Evolutionary conservation across 768 basidiomycete genomes (phyloP).

Genomic region (Tricholoma hemisulphureum): DNA sequence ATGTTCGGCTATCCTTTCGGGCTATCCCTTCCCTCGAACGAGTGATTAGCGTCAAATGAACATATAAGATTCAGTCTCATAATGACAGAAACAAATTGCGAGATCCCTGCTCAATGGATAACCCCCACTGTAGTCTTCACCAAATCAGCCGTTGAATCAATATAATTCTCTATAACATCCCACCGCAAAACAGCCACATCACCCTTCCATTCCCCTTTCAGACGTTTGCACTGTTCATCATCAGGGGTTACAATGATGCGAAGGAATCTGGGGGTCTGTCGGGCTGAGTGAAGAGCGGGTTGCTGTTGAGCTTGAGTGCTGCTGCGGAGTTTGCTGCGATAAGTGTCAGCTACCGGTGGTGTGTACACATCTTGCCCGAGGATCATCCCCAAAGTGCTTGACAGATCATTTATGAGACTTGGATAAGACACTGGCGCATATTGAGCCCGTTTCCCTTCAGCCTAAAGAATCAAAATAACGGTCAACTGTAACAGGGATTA

Average conservation of each 20-base stretch:
- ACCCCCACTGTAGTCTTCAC: no score
- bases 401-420: constrained; percentile 3
- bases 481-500: not conserved
- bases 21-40: no score
- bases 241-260: constrained; percentile 4
- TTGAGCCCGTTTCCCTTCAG: constrained; percentile 1
- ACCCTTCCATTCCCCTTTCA: constrained; percentile 1
- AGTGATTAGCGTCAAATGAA: no score
- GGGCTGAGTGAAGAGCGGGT: not conserved
- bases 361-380: constrained; percentile 4
- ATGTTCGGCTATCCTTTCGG: no score
- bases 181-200: constrained; percentile 8
- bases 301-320: constrained; percentile 1
- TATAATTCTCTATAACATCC: constrained; percentile 9
- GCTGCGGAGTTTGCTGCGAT: constrained; percentile 8
- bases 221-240: not conserved
- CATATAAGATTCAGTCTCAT: no score
- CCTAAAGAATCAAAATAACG: constrained; percentile 6
- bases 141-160: constrained; percentile 9
- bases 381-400: not conserved
- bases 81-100: no score
- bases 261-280: constrained; percentile 8
- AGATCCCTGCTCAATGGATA: no score
- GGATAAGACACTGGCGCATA: constrained; percentile 7
- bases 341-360: constrained; percentile 1